Evolutionary conservation across 805 yeast genomes (phyloP).

Genomic region (Metschnikowia aberdeeniae): DNA sequence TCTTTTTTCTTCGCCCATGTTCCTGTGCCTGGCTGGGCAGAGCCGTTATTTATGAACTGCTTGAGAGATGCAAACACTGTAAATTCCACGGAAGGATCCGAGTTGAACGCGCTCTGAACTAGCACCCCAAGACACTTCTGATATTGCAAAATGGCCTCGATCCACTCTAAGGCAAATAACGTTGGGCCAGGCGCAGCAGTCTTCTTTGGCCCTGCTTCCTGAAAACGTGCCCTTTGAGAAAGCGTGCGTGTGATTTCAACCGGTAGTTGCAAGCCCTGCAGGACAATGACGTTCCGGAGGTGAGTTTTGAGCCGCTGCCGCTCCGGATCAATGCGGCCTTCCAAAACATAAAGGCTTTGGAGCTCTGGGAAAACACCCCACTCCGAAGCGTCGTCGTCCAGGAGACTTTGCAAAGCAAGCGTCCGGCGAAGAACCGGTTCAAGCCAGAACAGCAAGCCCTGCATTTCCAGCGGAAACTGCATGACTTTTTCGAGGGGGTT

Average conservation of each 20-base stretch:
- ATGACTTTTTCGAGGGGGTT: constrained; percentile 55
- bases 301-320: constrained; percentile 47
- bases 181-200: constrained; percentile 22
- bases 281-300: constrained; percentile 42
- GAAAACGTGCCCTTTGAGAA: constrained; percentile 11
- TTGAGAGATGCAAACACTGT: constrained; percentile 59
- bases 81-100: constrained; percentile 47
- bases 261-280: constrained; percentile 43
- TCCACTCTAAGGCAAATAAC: constrained; percentile 64
- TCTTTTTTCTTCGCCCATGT: constrained; percentile 42
- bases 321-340: constrained; percentile 51
- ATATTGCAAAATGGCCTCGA: constrained; percentile 50
- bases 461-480: constrained; percentile 39
- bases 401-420: background rate
- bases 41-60: constrained; percentile 50
- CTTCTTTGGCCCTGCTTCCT: constrained; percentile 5
- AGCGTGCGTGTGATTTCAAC: constrained; percentile 16
- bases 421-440: constrained; percentile 32
- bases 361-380: constrained; percentile 35
- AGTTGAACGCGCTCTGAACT: constrained; percentile 44
- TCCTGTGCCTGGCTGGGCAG: constrained; percentile 6
- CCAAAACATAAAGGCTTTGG: constrained; percentile 44
- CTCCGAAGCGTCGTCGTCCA: background rate
- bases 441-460: constrained; percentile 60
- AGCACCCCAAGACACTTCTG: constrained; percentile 50